phyloP scores from a whole-genome alignment of 129 eudicot genomes.

The Arctium lappa region DNA sequence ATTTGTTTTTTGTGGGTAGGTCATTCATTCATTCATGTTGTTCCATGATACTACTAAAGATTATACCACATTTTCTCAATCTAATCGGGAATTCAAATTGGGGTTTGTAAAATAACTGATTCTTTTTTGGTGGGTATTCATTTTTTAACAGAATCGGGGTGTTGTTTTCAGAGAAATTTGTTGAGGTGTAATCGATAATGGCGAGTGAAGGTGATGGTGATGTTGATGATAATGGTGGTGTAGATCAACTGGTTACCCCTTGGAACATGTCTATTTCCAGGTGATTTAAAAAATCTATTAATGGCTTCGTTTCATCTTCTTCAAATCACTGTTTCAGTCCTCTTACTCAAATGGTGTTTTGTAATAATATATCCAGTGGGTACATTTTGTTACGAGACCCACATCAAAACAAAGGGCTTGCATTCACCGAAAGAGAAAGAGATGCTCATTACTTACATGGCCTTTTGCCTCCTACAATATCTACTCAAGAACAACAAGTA shows the following conservation, averaged over 20 bases:
- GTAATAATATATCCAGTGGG: conserved; percentile 38
- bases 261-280: conserved; percentile 90
- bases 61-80: not conserved
- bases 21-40: not conserved
- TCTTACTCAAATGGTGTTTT: not conserved
- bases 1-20: conserved; percentile 6
- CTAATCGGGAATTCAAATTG: not conserved
- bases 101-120: not conserved
- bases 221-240: conserved; percentile 64
- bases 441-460: conserved; percentile 79
- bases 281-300: conserved; percentile 25
- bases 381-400: conserved; percentile 69
- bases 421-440: conserved; percentile 74
- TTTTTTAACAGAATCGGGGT: not conserved
- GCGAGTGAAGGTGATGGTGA: conserved; percentile 60
- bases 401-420: conserved; percentile 84
- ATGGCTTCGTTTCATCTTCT: not conserved
- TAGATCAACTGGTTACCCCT: conserved; percentile 75
- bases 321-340: not conserved
- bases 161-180: conserved; percentile 1
- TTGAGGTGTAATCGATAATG: not conserved
- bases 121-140: not conserved
- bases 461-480: conserved; percentile 69
- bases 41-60: not conserved
- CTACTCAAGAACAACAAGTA: conserved; percentile 76